These are phyloP conservation scores for Aspergillus piperis DNA, from an alignment of 2,329 filamentous ascomycete species.

Conservation along the genomic window DNA sequence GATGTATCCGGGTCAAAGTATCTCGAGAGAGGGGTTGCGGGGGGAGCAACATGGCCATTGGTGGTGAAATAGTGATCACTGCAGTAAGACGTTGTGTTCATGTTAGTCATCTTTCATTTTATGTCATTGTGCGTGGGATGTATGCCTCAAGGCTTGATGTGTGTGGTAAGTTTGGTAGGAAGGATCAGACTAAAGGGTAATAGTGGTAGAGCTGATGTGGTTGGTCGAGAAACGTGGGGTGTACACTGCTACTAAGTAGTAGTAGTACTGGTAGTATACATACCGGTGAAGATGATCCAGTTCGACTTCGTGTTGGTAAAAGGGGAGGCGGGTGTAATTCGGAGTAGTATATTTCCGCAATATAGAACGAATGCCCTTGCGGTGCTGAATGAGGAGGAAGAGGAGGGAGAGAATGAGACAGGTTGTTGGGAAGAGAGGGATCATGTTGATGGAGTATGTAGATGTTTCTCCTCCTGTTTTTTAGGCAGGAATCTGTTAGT, in stretches of 20 bases:
- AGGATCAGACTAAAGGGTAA: too few species aligned
- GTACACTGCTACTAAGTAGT: too few species aligned
- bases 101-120: too few species aligned
- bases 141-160: too few species aligned
- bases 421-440: slow-evolving; percentile 14
- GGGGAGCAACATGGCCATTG: background rate
- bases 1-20: slow-evolving; percentile 25
- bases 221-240: background rate
- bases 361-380: background rate
- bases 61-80: background rate
- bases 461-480: too few species aligned
- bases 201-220: background rate
- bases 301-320: background rate
- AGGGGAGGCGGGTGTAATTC: background rate
- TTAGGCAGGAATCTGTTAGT: too few species aligned
- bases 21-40: slow-evolving; percentile 12
- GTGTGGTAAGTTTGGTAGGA: too few species aligned
- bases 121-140: too few species aligned
- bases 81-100: too few species aligned
- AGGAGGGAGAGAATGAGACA: slow-evolving; percentile 23
- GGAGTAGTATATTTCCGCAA: background rate
- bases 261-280: background rate
- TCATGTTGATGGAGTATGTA: background rate
- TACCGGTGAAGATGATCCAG: background rate
- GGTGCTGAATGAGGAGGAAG: slow-evolving; percentile 16